Percentiles rank a stretch among this genome's conserved stretches.
Conservation (phyloP, 2,329 filamentous ascomycete species). For the Fusarium gaditjirri region DNA sequence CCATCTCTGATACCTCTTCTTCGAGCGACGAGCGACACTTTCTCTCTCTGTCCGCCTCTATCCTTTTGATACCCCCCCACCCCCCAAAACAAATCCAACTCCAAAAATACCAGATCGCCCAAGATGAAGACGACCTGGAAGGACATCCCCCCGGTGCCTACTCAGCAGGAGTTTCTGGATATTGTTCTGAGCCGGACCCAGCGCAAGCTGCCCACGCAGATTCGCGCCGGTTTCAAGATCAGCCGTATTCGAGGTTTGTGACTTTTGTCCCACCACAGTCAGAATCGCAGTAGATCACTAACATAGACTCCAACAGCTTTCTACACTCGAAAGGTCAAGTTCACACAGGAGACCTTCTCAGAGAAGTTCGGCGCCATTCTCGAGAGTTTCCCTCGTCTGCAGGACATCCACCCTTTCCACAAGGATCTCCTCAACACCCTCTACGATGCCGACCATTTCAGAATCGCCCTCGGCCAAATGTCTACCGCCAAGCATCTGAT, state of each 20-base stretch:
- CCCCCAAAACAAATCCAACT: slow-evolving; percentile 6
- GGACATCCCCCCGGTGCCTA: slow-evolving; percentile 88
- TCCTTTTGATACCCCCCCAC: slow-evolving; percentile 10
- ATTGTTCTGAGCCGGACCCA: slow-evolving; percentile 96
- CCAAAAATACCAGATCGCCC: slow-evolving; percentile 48
- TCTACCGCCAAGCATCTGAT: slow-evolving; percentile 97
- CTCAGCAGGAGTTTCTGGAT: slow-evolving; percentile 94
- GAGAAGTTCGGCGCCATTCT: slow-evolving; percentile 94
- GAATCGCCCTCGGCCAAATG: slow-evolving; percentile 94
- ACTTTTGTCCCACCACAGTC: neutral
- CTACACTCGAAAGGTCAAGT: slow-evolving; percentile 98
- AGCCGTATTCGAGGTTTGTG: slow-evolving; percentile 79
- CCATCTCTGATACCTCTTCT: slow-evolving; percentile 35
- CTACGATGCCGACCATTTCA: slow-evolving; percentile 98
- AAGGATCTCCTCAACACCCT: slow-evolving; percentile 88
- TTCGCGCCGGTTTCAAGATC: slow-evolving; percentile 94
- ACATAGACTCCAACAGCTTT: slow-evolving; percentile 68
- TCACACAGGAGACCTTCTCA: slow-evolving; percentile 94
- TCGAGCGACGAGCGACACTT: slow-evolving; percentile 30
- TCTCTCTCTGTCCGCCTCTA: slow-evolving; percentile 27
- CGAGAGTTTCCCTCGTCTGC: slow-evolving; percentile 89
- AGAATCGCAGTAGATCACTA: slow-evolving; percentile 9
- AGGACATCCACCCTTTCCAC: slow-evolving; percentile 96
- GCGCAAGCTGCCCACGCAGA: slow-evolving; percentile 92
- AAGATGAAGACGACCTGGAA: slow-evolving; percentile 74